A percentile compares a stretch with the other conserved stretches of the same genome.
phyloP scores from a whole-genome alignment of 257 asterid species.

The Osmanthus fragrans region DNA sequence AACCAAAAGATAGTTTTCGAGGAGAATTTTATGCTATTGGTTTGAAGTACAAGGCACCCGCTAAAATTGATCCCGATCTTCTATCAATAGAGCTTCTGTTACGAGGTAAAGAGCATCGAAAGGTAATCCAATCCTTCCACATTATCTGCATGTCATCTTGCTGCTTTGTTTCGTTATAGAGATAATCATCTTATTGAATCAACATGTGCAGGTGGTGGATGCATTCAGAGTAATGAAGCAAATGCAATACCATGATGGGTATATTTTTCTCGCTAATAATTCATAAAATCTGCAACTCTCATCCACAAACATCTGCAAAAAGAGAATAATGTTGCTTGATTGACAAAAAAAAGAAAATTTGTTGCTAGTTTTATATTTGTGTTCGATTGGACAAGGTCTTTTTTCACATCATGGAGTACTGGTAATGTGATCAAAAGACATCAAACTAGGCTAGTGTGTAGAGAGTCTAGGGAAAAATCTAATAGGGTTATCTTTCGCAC shows the following conservation, averaged over 20 bases:
- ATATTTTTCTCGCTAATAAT: slow-evolving; percentile 7
- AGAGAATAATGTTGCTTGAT: too few species aligned
- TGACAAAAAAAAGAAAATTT: not conserved
- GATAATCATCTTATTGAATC: slow-evolving; percentile 18
- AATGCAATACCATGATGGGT: slow-evolving; percentile 94
- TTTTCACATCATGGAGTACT: too few species aligned
- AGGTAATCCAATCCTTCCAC: slow-evolving; percentile 45
- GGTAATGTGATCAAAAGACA: too few species aligned
- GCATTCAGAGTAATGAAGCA: slow-evolving; percentile 71
- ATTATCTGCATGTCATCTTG: not conserved
- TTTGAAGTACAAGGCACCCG: slow-evolving; percentile 82
- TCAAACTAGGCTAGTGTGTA: slow-evolving; percentile 12
- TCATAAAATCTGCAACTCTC: not conserved
- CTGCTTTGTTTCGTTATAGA: too few species aligned
- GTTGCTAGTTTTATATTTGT: too few species aligned
- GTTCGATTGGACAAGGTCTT: too few species aligned
- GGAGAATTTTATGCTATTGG: slow-evolving; percentile 78
- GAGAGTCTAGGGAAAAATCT: too few species aligned
- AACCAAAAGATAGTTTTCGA: slow-evolving; percentile 82
- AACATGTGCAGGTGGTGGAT: slow-evolving; percentile 61
- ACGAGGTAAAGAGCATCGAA: slow-evolving; percentile 74
- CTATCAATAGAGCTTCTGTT: slow-evolving; percentile 83
- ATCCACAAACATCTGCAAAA: not conserved
- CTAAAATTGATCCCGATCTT: slow-evolving; percentile 90
- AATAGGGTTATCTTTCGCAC: too few species aligned